These are phyloP conservation scores for Nepenthes mirabilis DNA, from an alignment of 148 eudicot genomes.

Conservation along the genomic window DNA sequence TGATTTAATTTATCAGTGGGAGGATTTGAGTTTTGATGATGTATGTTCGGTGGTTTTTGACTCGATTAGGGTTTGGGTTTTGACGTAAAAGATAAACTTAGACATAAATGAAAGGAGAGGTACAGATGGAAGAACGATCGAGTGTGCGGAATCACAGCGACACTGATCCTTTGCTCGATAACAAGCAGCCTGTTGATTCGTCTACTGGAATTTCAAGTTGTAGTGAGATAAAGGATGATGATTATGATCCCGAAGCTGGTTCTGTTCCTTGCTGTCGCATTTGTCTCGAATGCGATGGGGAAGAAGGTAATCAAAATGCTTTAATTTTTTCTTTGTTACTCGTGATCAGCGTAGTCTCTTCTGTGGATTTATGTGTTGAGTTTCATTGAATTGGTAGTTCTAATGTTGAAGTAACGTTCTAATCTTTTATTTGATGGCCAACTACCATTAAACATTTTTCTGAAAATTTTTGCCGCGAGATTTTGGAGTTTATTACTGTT, in stretches of 20 bases:
- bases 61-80: neutral
- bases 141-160: slow-evolving; percentile 24
- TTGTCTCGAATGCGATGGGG: slow-evolving; percentile 78
- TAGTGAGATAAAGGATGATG: slow-evolving; percentile 23
- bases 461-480: too few relatives aligned
- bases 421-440: too few relatives aligned
- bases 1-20: too few relatives aligned
- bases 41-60: too few relatives aligned
- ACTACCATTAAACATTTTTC: too few relatives aligned
- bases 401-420: too few relatives aligned
- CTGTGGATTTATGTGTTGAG: too few relatives aligned
- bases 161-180: slow-evolving; percentile 48
- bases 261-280: slow-evolving; percentile 54
- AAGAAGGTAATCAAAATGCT: slow-evolving; percentile 27
- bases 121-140: slow-evolving; percentile 36
- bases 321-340: neutral
- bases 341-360: neutral
- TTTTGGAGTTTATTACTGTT: too few relatives aligned
- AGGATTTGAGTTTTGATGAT: too few relatives aligned
- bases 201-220: slow-evolving; percentile 1
- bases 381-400: too few relatives aligned
- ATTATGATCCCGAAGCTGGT: slow-evolving; percentile 46
- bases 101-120: slow-evolving; percentile 19
- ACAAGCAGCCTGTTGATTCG: slow-evolving; percentile 4
- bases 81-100: neutral